Percentiles rank a stretch among this genome's conserved stretches.
These are phyloP conservation scores for cucumber (Cucumis sativus) DNA, from an alignment of 306 rosid species.

Conservation along the genomic window Cucumber_9930_V3 NC_026656.2:12925501-12926000, in stretches of 20 bases:
- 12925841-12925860: neutral
- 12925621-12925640: slow-evolving; percentile 37
- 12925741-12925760: neutral
- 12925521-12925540: slow-evolving; percentile 39
- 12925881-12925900: neutral
- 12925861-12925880: neutral
- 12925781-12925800: neutral
- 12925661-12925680: slow-evolving; percentile 15
- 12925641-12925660: slow-evolving; percentile 13
- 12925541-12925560: slow-evolving; percentile 23
- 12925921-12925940: no score
- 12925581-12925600: slow-evolving; percentile 28
- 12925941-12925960: no score
- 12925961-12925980: no score
- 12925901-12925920: neutral
- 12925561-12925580: slow-evolving; percentile 26
- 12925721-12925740: neutral
- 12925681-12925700: slow-evolving; percentile 12
- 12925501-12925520: slow-evolving; percentile 29
- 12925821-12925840: slow-evolving; percentile 1
- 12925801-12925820: neutral
- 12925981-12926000: neutral
- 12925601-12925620: slow-evolving; percentile 24
- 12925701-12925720: neutral
- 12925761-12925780: neutral